Conservation (phyloP, 1,139 yeast species). For the Hanseniaspora sp. region DNA sequence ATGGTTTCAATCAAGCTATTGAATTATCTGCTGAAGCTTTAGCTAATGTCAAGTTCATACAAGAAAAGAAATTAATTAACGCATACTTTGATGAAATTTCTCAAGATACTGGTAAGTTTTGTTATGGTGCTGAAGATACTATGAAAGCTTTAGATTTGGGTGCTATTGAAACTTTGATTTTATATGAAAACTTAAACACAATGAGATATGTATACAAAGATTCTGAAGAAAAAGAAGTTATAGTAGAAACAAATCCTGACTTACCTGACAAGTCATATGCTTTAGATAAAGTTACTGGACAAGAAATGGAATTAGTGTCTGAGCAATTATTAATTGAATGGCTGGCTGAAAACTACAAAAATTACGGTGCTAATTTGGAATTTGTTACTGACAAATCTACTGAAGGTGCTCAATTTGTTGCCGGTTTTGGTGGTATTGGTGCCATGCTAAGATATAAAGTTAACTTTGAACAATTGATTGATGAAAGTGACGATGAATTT, state of each 20-base stretch:
- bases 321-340: slow-evolving; percentile 86
- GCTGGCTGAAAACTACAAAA: slow-evolving; percentile 93
- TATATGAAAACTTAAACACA: slow-evolving; percentile 79
- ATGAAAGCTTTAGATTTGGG: slow-evolving; percentile 91
- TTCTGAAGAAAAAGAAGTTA: slow-evolving; percentile 64
- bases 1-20: slow-evolving; percentile 97
- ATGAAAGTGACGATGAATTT: slow-evolving; percentile 83
- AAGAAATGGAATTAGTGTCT: slow-evolving; percentile 73
- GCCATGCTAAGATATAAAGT: slow-evolving; percentile 91
- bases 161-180: slow-evolving; percentile 86
- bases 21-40: slow-evolving; percentile 93
- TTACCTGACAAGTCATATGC: slow-evolving; percentile 68
- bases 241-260: slow-evolving; percentile 62
- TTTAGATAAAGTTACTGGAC: slow-evolving; percentile 73
- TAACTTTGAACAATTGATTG: slow-evolving; percentile 87
- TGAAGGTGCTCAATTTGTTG: slow-evolving; percentile 96
- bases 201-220: slow-evolving; percentile 77
- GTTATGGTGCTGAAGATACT: slow-evolving; percentile 95
- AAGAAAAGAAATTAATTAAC: slow-evolving; percentile 90
- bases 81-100: slow-evolving; percentile 92
- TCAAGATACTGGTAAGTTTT: slow-evolving; percentile 91
- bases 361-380: slow-evolving; percentile 87
- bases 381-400: slow-evolving; percentile 93
- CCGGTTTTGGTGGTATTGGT: slow-evolving; percentile 98
- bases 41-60: slow-evolving; percentile 92